phyloP scores from a whole-genome alignment of 2,329 filamentous ascomycete species.

The Penicillium decumbens region DNA sequence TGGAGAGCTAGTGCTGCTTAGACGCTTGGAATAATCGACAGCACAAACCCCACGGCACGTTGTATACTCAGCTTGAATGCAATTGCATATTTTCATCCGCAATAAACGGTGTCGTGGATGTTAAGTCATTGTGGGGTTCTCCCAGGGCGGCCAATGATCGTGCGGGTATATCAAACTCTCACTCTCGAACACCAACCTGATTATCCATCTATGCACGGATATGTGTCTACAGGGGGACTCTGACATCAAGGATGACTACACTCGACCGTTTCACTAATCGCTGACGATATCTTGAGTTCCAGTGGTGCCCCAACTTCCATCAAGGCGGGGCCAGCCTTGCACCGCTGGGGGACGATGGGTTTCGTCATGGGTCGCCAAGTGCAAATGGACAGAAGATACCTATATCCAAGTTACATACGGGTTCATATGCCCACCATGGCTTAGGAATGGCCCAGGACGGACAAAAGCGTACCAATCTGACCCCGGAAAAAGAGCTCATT shows the following conservation, averaged over 20 bases:
- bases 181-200: neutral
- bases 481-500: neutral
- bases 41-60: no score
- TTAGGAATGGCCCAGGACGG: neutral
- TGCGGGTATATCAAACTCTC: conserved; percentile 27
- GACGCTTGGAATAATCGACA: neutral
- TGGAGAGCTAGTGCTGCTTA: neutral
- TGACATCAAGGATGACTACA: neutral
- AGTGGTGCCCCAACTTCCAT: neutral
- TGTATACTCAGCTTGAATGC: neutral
- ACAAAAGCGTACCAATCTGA: neutral
- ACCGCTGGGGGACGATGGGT: neutral
- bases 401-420: neutral
- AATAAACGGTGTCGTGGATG: neutral
- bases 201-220: neutral
- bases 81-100: neutral
- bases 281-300: neutral
- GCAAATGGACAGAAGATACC: neutral
- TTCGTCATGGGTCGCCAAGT: neutral
- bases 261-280: neutral
- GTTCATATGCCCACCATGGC: neutral
- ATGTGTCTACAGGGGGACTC: neutral
- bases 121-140: conserved; percentile 1
- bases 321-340: neutral
- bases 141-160: conserved; percentile 25